These are phyloP conservation scores for Pisolithus orientalis DNA, from an alignment of 768 basidiomycete genomes.

Conservation along the genomic window DNA sequence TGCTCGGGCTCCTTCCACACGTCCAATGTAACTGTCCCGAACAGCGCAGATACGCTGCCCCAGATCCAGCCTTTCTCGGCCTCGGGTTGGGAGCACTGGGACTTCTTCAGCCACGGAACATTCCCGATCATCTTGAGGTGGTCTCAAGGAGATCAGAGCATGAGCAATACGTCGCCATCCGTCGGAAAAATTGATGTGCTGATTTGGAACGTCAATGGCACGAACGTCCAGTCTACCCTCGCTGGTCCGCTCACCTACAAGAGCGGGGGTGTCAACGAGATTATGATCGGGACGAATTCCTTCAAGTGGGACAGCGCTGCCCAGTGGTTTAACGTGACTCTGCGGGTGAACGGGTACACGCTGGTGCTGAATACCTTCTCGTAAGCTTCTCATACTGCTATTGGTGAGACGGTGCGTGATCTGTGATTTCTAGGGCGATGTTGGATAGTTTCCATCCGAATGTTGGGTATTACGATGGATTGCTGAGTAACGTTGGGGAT, in stretches of 20 bases:
- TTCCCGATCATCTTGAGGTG: conserved; percentile 10
- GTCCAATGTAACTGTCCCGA: conserved; percentile 11
- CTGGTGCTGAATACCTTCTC: conserved; percentile 6
- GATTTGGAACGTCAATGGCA: conserved; percentile 3
- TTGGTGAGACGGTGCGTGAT: neutral
- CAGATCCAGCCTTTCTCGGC: conserved; percentile 2
- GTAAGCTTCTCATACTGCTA: neutral
- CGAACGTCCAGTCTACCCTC: neutral
- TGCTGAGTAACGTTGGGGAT: conserved; percentile 3
- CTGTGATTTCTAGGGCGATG: conserved; percentile 1
- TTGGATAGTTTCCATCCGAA: conserved; percentile 10
- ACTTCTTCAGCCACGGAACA: conserved; percentile 8
- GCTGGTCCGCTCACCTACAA: neutral
- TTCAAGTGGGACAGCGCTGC: conserved; percentile 8
- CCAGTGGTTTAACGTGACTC: conserved; percentile 11
- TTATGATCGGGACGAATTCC: conserved; percentile 4
- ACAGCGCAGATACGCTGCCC: conserved; percentile 12
- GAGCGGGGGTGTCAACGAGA: conserved; percentile 2
- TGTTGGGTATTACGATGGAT: conserved; percentile 8
- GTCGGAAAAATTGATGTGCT: conserved; percentile 8
- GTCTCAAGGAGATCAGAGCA: conserved; percentile 8
- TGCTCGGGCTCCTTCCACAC: conserved; percentile 6
- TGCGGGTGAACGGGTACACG: conserved; percentile 4
- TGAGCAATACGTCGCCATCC: neutral
- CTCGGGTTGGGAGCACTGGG: conserved; percentile 13